Evolutionary conservation across 1,139 yeast genomes (phyloP).

Genomic region (Taphrina flavorubra): DNA sequence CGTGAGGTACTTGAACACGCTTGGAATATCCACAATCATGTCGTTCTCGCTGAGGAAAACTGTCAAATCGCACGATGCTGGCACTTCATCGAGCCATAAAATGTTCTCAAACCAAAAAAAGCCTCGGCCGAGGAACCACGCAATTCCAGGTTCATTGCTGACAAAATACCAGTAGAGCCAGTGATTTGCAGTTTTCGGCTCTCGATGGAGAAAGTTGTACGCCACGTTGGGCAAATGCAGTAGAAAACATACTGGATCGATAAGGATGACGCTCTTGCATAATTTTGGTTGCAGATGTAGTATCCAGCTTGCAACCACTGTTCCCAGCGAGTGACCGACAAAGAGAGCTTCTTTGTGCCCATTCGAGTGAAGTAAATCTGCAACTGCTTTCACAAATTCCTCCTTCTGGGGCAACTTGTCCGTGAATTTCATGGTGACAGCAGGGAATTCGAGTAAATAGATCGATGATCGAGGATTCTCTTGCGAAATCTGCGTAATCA

Average conservation of each 20-base stretch:
- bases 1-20: slow-evolving; percentile 35
- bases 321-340: slow-evolving; percentile 39
- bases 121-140: slow-evolving; percentile 40
- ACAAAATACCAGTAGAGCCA: slow-evolving; percentile 41
- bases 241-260: slow-evolving; percentile 40
- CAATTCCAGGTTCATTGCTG: slow-evolving; percentile 40
- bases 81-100: slow-evolving; percentile 37
- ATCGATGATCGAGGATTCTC: slow-evolving; percentile 36
- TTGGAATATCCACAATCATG: slow-evolving; percentile 37
- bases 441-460: slow-evolving; percentile 38
- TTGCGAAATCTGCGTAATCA: slow-evolving; percentile 18
- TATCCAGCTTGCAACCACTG: slow-evolving; percentile 39
- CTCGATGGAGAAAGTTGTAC: slow-evolving; percentile 40
- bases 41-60: slow-evolving; percentile 41
- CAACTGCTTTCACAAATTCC: slow-evolving; percentile 34
- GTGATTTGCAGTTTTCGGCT: slow-evolving; percentile 40
- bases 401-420: slow-evolving; percentile 31
- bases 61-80: slow-evolving; percentile 22
- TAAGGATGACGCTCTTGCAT: slow-evolving; percentile 31
- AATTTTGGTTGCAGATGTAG: slow-evolving; percentile 29
- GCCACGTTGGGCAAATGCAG: slow-evolving; percentile 42
- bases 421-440: slow-evolving; percentile 38
- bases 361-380: slow-evolving; percentile 5
- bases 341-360: slow-evolving; percentile 33
- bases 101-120: slow-evolving; percentile 42